Conservation (phyloP, 2,329 filamentous ascomycete species). For the Fusarium mexicanum region DNA sequence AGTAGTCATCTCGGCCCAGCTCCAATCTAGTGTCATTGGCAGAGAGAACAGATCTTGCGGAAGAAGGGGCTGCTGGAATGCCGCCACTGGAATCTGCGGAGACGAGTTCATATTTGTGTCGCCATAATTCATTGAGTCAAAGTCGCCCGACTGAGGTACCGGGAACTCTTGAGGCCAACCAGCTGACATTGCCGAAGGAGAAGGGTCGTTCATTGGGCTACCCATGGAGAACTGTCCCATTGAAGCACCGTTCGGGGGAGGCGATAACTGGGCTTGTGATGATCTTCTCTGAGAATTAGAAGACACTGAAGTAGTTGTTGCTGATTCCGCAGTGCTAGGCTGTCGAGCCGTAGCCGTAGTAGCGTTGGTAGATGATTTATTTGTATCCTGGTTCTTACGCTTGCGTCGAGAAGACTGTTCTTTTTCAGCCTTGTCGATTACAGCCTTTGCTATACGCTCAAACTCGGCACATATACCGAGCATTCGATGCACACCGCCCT, state of each 20-base stretch:
- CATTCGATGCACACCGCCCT: slow-evolving; percentile 93
- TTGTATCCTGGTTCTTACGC: slow-evolving; percentile 74
- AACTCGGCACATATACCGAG: slow-evolving; percentile 95
- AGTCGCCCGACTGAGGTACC: slow-evolving; percentile 50
- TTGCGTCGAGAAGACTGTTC: slow-evolving; percentile 84
- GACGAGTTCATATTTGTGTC: slow-evolving; percentile 51
- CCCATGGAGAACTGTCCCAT: slow-evolving; percentile 39
- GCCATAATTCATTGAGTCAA: slow-evolving; percentile 57
- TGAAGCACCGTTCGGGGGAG: slow-evolving; percentile 38
- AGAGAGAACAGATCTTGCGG: slow-evolving; percentile 95
- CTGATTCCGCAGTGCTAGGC: slow-evolving; percentile 8
- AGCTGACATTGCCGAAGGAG: slow-evolving; percentile 55
- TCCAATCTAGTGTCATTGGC: slow-evolving; percentile 96
- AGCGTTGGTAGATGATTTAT: slow-evolving; percentile 23
- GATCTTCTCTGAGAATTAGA: slow-evolving; percentile 17
- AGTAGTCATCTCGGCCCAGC: slow-evolving; percentile 75
- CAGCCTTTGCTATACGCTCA: slow-evolving; percentile 88
- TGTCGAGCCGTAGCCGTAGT: slow-evolving; percentile 24
- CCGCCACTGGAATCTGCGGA: slow-evolving; percentile 43
- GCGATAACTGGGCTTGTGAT: slow-evolving; percentile 43
- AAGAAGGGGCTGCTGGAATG: slow-evolving; percentile 85
- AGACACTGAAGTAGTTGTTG: slow-evolving; percentile 2
- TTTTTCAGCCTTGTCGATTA: slow-evolving; percentile 90
- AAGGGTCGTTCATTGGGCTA: slow-evolving; percentile 50
- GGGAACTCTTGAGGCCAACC: slow-evolving; percentile 61